Evolutionary conservation across 176 grass and related monocot genomes (phyloP).

Genomic region (Eleusine indica): DNA sequence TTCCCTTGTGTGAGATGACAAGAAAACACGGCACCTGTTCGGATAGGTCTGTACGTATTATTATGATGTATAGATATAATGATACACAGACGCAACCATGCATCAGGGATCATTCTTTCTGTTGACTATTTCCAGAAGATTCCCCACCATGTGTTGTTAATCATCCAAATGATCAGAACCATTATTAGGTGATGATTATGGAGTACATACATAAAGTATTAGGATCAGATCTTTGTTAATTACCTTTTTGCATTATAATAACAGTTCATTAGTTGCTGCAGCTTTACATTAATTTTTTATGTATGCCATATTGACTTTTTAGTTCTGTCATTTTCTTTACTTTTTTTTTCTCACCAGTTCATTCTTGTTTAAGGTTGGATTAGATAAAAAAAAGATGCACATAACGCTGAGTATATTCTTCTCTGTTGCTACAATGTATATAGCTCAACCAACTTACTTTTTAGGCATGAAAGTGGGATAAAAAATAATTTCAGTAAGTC

Average conservation of each 20-base stretch:
- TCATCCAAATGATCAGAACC: conserved; percentile 21
- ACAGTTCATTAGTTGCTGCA: conserved; percentile 38
- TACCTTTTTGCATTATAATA: conserved; percentile 42
- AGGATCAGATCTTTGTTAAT: conserved; percentile 51
- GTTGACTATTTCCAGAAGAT: conserved; percentile 50
- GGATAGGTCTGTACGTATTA: neutral
- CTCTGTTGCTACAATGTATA: conserved; percentile 7
- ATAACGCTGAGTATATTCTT: conserved; percentile 42
- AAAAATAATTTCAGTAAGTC: neutral
- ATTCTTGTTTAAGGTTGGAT: conserved; percentile 28
- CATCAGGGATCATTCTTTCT: conserved; percentile 37
- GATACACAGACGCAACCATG: neutral
- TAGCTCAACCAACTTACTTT: neutral
- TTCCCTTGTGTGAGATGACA: conserved; percentile 26
- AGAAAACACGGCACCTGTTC: conserved; percentile 1
- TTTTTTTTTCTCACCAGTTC: neutral
- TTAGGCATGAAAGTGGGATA: neutral
- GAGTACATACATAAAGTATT: conserved; percentile 32
- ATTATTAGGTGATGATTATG: conserved; percentile 66
- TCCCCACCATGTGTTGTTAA: conserved; percentile 44
- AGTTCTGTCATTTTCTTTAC: conserved; percentile 7
- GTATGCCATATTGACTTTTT: conserved; percentile 41
- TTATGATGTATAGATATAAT: neutral
- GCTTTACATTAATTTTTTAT: conserved; percentile 14
- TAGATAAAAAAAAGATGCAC: neutral